Evolutionary conservation across 2,329 filamentous ascomycete species (phyloP).

Genomic region (Rutstroemia sydowiana): DNA sequence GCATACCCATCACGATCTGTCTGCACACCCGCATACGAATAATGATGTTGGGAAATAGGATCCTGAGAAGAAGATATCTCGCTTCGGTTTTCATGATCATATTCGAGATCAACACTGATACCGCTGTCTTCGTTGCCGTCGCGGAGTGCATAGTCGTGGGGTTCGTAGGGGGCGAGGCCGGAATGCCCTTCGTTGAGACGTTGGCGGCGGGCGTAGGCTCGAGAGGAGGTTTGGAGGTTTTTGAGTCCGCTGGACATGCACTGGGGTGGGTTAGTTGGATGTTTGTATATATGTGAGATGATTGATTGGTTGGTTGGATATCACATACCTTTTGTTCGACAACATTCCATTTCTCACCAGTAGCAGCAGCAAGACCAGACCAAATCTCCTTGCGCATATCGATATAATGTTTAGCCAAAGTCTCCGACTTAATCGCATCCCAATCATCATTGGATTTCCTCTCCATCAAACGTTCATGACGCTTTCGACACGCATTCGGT

Average conservation of each 20-base stretch:
- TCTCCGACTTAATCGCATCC: constrained; percentile 68
- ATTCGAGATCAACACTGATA: constrained; percentile 55
- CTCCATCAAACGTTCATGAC: constrained; percentile 79
- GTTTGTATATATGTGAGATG: neutral
- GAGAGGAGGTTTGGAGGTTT: constrained; percentile 64
- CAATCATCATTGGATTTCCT: constrained; percentile 54
- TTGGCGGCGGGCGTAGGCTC: constrained; percentile 59
- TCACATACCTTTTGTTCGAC: constrained; percentile 52
- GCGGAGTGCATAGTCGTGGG: constrained; percentile 2
- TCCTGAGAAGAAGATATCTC: constrained; percentile 11
- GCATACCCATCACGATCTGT: constrained; percentile 10
- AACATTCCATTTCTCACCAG: constrained; percentile 78
- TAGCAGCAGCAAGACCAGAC: constrained; percentile 61
- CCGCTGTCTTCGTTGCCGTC: constrained; percentile 66
- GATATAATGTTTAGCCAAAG: constrained; percentile 72
- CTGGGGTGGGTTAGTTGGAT: constrained; percentile 36
- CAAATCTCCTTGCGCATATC: constrained; percentile 74
- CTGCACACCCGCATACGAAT: constrained; percentile 9
- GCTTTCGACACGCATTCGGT: constrained; percentile 69
- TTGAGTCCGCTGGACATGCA: constrained; percentile 80
- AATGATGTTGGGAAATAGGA: constrained; percentile 5
- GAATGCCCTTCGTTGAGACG: constrained; percentile 33
- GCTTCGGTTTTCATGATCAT: constrained; percentile 18
- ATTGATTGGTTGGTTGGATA: too few species aligned
- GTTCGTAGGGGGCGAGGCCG: neutral